Conservation (phyloP, 768 basidiomycete genomes). For the Stropharia rugosoannulata region DNA sequence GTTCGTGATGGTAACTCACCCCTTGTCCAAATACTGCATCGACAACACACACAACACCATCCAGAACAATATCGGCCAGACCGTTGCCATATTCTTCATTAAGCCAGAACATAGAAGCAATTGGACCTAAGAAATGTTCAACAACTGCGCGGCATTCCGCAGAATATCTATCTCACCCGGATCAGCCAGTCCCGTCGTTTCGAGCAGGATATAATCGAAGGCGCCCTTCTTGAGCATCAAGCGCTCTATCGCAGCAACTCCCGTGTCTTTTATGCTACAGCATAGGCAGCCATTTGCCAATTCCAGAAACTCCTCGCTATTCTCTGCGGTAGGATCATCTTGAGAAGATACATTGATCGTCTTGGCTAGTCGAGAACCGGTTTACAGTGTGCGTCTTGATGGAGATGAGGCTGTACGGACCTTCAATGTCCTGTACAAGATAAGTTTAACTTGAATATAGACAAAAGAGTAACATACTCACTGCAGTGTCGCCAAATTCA, state of each 20-base stretch:
- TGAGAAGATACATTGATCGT: constrained; percentile 78
- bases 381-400: constrained; percentile 1
- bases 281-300: constrained; percentile 97
- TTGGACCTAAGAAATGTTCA: constrained; percentile 54
- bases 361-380: constrained; percentile 53
- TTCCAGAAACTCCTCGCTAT: constrained; percentile 86
- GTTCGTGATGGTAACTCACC: constrained; percentile 18
- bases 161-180: constrained; percentile 54
- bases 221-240: constrained; percentile 83
- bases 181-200: constrained; percentile 95
- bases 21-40: constrained; percentile 80
- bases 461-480: constrained; percentile 33
- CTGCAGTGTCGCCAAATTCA: constrained; percentile 95
- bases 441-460: background rate
- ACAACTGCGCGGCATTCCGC: background rate
- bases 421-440: constrained; percentile 79
- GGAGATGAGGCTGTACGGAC: constrained; percentile 37
- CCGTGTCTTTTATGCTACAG: constrained; percentile 94
- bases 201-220: constrained; percentile 94
- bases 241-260: constrained; percentile 91
- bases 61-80: constrained; percentile 71
- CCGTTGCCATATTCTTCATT: constrained; percentile 80
- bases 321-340: constrained; percentile 58
- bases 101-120: constrained; percentile 84
- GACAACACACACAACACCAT: constrained; percentile 91